Percentiles rank a stretch among this genome's conserved stretches.
Conservation (phyloP, 441 rosid genomes). For the Metrosideros polymorpha region DNA sequence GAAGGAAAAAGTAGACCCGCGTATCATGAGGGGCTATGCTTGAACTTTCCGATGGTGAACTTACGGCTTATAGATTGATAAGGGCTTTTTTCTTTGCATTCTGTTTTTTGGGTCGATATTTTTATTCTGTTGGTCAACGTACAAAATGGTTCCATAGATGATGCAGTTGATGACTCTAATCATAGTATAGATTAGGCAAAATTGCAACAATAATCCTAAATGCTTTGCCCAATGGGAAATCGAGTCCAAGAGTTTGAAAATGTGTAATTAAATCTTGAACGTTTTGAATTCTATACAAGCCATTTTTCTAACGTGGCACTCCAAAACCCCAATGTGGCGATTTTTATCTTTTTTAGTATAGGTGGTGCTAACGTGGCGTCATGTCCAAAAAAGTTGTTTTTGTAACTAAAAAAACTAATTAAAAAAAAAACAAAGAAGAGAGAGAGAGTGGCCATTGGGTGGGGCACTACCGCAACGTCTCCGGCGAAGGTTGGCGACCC, state of each 20-base stretch:
- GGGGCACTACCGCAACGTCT: no score
- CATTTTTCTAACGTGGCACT: neutral
- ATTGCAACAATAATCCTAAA: no score
- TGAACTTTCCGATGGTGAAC: neutral
- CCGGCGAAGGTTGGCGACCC: no score
- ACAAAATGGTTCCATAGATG: neutral
- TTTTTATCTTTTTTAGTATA: neutral
- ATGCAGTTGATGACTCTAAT: neutral
- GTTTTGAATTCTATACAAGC: neutral
- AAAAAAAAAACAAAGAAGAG: neutral
- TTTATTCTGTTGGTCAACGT: neutral
- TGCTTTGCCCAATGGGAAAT: neutral
- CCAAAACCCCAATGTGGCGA: neutral
- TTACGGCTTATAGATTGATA: neutral
- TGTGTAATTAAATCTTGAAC: neutral
- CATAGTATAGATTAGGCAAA: no score
- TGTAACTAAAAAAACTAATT: no score
- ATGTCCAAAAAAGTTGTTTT: neutral
- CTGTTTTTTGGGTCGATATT: no score
- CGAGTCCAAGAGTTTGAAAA: neutral
- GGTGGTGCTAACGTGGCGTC: neutral
- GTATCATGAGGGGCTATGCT: neutral
- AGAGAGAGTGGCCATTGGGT: neutral
- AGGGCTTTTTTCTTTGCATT: neutral
- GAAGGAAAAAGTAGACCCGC: neutral